These are phyloP conservation scores for Rusavskia elegans DNA, from an alignment of 495 filamentous ascomycete species.

Conservation along the genomic window DNA sequence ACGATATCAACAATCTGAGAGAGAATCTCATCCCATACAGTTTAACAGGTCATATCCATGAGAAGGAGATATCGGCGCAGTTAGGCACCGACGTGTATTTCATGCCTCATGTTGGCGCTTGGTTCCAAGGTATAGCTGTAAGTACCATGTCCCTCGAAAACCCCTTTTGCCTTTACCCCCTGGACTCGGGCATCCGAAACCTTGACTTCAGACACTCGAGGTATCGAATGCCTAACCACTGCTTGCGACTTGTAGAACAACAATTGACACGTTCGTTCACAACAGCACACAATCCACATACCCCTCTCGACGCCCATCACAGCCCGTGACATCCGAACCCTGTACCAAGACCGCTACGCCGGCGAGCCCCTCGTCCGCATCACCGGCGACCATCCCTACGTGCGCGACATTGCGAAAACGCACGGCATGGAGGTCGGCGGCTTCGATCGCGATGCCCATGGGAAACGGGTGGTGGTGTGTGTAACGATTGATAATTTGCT, in stretches of 20 bases:
- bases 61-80: conserved; percentile 72
- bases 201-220: too few species aligned
- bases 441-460: conserved; percentile 76
- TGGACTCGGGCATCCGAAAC: too few species aligned
- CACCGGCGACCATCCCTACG: conserved; percentile 68
- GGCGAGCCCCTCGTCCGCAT: conserved; percentile 91
- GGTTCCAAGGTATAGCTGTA: conserved; percentile 90
- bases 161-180: too few species aligned
- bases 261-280: too few species aligned
- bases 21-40: conserved; percentile 90
- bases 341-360: conserved; percentile 93
- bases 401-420: conserved; percentile 78
- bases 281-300: conserved; percentile 69
- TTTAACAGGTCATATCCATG: conserved; percentile 91
- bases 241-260: too few species aligned
- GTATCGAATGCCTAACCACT: too few species aligned
- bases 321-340: conserved; percentile 77
- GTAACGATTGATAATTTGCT: conserved; percentile 96
- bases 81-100: conserved; percentile 70
- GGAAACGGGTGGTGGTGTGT: conserved; percentile 84
- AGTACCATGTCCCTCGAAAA: conserved; percentile 9
- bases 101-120: conserved; percentile 85
- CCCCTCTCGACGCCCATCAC: conserved; percentile 73
- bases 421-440: conserved; percentile 89
- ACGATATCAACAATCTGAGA: conserved; percentile 74